Base-by-base conservation (phyloP, 257 asterid genomes). In the Gentiana dahurica region DNA sequence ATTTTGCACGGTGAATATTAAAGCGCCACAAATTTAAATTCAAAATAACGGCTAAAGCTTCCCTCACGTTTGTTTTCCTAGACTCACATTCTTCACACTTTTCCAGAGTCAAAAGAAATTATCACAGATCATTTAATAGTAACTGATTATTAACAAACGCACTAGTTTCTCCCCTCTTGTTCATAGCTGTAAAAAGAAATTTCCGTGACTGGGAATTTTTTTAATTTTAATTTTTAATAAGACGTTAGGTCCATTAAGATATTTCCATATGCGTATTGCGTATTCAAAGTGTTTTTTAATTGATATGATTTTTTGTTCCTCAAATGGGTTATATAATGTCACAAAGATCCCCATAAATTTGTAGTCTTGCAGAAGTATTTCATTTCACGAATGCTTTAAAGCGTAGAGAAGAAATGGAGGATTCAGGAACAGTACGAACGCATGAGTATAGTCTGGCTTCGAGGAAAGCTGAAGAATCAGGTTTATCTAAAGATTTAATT, bases 381-480 rank as follows among this genome's bases (percentile, higher is more conserved):
- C 34, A 7, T 43, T 36, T 45, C 46, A 37, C 48, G 66, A 43
- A 60, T 61, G 68, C 24, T 24, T 36, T 10, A 35, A 55, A 54
- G 61, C 15, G 46, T 36, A 36, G 61, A 71, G 65, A 37, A 53
- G 43, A 79, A 58, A 86, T 86, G 94, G 97, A 69, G 77, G 81
- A 67, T 72, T 65, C 68, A 47, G 68, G 73, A 57, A 67, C 63
- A 60, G 75, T 76, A 59, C 83, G 65, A 51, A 59, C 74, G 66
- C 80, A 83, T 57, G 85, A 73, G 59, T 58, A 76, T 71, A 78
- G 79, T 68, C 73, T 84, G 79, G 95, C 85, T 61, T 87, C 95
- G 61, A 82, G 96, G 75, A 87, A 80, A 65, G 98, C 92, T 61
- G 98, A 90, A 73, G 98, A 84, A 83, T 89, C 95, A 75, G 96